These are phyloP conservation scores for Trametes cingulata DNA, from an alignment of 768 basidiomycete genomes.

Conservation along the genomic window DNA sequence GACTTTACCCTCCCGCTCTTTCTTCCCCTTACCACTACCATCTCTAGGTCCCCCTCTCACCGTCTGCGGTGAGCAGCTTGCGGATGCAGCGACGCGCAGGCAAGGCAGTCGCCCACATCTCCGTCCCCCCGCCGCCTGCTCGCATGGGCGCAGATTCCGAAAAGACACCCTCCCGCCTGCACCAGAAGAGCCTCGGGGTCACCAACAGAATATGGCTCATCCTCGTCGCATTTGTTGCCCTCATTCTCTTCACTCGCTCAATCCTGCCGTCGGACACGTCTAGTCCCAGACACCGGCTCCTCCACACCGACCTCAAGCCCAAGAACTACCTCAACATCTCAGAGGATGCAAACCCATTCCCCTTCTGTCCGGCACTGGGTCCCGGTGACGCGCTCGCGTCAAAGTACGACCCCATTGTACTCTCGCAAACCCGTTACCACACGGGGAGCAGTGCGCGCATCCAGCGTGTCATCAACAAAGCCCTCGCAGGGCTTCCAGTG, in stretches of 20 bases:
- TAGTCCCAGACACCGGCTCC: constrained; percentile 30
- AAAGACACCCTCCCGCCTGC: constrained; percentile 49
- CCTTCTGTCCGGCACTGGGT: constrained; percentile 89
- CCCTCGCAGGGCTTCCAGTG: constrained; percentile 80
- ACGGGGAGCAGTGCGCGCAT: constrained; percentile 79
- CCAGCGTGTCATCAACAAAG: constrained; percentile 81
- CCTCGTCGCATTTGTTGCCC: constrained; percentile 49
- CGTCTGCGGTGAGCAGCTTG: constrained; percentile 9
- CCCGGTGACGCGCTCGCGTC: constrained; percentile 76
- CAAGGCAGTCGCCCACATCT: constrained; percentile 59
- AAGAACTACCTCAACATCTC: constrained; percentile 82
- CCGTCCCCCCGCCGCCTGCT: constrained; percentile 43
- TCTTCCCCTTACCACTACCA: not conserved
- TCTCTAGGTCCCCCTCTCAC: constrained; percentile 2
- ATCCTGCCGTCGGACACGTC: constrained; percentile 43
- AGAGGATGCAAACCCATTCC: constrained; percentile 66
- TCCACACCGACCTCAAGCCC: constrained; percentile 51
- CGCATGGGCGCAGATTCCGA: constrained; percentile 50
- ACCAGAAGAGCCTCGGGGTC: constrained; percentile 60
- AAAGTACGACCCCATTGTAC: constrained; percentile 73
- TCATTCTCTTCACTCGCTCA: constrained; percentile 59
- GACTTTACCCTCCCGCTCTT: constrained; percentile 6
- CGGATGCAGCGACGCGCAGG: constrained; percentile 62
- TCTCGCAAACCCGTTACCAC: constrained; percentile 76
- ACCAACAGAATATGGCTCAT: constrained; percentile 72